Evolutionary conservation across 2,329 filamentous ascomycete genomes (phyloP).

Genomic region (Fusarium pseudonygamai): DNA sequence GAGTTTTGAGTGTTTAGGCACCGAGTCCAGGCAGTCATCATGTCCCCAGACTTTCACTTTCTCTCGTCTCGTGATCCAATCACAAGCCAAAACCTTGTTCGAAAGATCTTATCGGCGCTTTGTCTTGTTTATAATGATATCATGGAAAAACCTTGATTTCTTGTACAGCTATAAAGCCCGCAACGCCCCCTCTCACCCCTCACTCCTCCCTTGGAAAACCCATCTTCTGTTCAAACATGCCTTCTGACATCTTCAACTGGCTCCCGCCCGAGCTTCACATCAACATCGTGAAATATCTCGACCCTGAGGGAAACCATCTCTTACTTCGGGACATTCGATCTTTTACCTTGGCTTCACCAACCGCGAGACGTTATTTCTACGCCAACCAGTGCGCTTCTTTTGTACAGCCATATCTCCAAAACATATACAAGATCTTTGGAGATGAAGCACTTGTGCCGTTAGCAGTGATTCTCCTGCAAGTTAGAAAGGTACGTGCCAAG

Average conservation of each 20-base stretch:
- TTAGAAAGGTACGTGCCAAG: not conserved
- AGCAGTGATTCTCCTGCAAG: not conserved
- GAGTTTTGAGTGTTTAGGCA: not conserved
- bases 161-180: not conserved
- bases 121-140: not conserved
- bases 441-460: not conserved
- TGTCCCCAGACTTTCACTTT: not conserved
- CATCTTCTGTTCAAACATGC: not conserved
- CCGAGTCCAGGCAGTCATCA: not conserved
- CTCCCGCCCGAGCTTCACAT: not conserved
- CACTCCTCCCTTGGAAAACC: no score
- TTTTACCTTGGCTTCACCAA: not conserved
- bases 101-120: no score
- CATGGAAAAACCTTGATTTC: not conserved
- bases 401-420: not conserved
- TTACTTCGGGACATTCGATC: not conserved
- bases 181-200: not conserved
- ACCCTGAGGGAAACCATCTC: accelerated
- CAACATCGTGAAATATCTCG: not conserved
- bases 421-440: not conserved
- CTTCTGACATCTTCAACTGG: not conserved
- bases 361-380: not conserved
- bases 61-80: not conserved
- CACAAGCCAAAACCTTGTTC: not conserved
- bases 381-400: not conserved